These are phyloP conservation scores for Cerioporus squamosus DNA, from an alignment of 1,284 basidiomycete genomes.

Conservation along the genomic window DNA sequence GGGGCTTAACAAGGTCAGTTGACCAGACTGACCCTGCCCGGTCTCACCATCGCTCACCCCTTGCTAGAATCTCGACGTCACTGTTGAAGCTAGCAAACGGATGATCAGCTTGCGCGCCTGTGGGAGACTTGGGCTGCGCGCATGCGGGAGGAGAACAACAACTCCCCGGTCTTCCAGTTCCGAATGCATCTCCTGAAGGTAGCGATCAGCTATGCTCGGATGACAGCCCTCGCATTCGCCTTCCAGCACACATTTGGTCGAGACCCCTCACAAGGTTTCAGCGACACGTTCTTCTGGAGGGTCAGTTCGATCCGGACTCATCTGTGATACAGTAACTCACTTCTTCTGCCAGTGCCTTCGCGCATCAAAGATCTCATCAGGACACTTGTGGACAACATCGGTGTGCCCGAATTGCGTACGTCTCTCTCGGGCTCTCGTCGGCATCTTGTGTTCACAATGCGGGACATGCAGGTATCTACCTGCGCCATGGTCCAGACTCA, in stretches of 20 bases:
- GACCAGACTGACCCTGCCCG: neutral
- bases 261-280: constrained; percentile 57
- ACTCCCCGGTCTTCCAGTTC: constrained; percentile 58
- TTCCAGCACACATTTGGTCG: constrained; percentile 77
- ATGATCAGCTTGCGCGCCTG: constrained; percentile 62
- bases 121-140: constrained; percentile 57
- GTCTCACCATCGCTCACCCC: neutral
- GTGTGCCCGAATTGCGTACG: constrained; percentile 57
- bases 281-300: constrained; percentile 58
- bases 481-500: constrained; percentile 81
- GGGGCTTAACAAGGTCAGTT: constrained; percentile 67
- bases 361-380: constrained; percentile 69
- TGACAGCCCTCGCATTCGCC: constrained; percentile 73
- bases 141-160: constrained; percentile 53
- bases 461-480: constrained; percentile 49
- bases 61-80: constrained; percentile 61
- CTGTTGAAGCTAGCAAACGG: constrained; percentile 66
- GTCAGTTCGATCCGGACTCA: constrained; percentile 43
- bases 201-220: constrained; percentile 70
- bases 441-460: constrained; percentile 2
- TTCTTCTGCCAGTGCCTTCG: constrained; percentile 51
- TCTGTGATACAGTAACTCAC: neutral
- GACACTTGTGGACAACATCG: constrained; percentile 65
- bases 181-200: constrained; percentile 66
- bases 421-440: constrained; percentile 11